Base-by-base conservation (phyloP, 495 filamentous ascomycete genomes). In the Penicillium paradoxum region DNA sequence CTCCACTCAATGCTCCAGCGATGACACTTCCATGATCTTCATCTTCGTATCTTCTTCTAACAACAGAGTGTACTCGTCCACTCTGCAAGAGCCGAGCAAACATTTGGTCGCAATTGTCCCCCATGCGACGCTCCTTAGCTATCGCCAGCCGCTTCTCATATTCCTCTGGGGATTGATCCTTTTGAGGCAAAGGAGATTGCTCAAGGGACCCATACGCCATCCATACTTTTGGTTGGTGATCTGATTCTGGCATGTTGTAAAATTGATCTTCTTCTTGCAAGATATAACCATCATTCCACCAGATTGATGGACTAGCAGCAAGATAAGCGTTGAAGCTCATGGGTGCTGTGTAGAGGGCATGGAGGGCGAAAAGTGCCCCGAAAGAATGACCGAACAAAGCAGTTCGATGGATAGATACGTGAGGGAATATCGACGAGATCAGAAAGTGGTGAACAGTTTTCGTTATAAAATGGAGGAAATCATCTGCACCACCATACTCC, bases 11-110 rank as follows among this genome's bases (percentile, higher is more conserved):
- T 4, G 59, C 55, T 6, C 49, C 46, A 19, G 54, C 57, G 41
- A 66, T 59, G 4, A 66, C 63, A 44, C 59, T 66, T 3, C 63
- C 57, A 55, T 66, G 60, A 36, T 66, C 60, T 29, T 66, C 63
- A 40, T 59, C 60, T 24, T 45, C 21, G 29, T 63, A 63, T 25
- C 48, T 53, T 8, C 48, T 53, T 13, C 42, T 49, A 17, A 55
- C 39, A 15, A 60, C 30, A 2, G 15, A 36, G 11, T 38, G 41
- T 15, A 63, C 15, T 1, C 32, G 36, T 15, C 43, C 29, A 42
- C 54, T 56, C 7, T 15, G 36, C 6, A 32, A 1, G 1, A 60
- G 44, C 10, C 48, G 32, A 4, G 42, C 13, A 14, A 53, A 53
- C 21, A 66, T 49, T 17, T 66, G 56, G 6, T 54, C 50, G 24